Conservation (phyloP, 176 grass and related monocot genomes). For the Tillandsia leiboldiana region DNA sequence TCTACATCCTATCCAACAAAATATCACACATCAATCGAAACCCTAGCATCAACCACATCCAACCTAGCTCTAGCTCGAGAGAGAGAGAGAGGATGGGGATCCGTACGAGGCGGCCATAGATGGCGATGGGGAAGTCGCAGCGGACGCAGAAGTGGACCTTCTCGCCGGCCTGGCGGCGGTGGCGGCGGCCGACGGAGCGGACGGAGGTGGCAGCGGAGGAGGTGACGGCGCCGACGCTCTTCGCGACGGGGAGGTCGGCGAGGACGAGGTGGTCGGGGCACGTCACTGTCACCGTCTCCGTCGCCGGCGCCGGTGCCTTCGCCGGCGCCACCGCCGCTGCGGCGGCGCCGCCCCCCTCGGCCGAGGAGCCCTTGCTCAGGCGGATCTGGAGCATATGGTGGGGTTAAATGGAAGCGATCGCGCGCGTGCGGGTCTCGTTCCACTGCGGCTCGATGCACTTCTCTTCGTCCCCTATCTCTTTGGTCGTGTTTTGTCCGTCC, state of each 20-base stretch:
- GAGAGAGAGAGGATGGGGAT: background rate
- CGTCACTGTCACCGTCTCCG: conserved; percentile 14
- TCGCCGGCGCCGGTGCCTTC: background rate
- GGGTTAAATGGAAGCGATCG: too few species aligned
- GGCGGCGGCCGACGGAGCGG: conserved; percentile 16
- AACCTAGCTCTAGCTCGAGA: background rate
- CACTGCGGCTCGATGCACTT: too few species aligned
- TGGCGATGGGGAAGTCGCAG: conserved; percentile 22
- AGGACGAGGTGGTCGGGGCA: conserved; percentile 22
- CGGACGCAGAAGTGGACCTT: conserved; percentile 21
- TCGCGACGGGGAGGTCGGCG: conserved; percentile 21
- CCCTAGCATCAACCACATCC: too few species aligned
- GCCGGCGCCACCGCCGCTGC: background rate
- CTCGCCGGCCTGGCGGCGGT: conserved; percentile 7
- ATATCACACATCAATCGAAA: too few species aligned
- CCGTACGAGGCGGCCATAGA: conserved; percentile 19
- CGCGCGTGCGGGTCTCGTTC: too few species aligned
- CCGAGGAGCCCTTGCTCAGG: conserved; percentile 11
- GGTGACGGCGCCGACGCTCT: conserved; percentile 15
- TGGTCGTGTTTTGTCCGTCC: too few species aligned
- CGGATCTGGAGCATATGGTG: conserved; percentile 16
- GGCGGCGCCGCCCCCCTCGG: background rate
- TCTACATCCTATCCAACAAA: too few species aligned
- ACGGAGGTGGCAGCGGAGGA: conserved; percentile 5
- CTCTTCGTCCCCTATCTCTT: too few species aligned